phyloP scores from a whole-genome alignment of 306 rosid genomes.

The Prosopis cineraria region DNA sequence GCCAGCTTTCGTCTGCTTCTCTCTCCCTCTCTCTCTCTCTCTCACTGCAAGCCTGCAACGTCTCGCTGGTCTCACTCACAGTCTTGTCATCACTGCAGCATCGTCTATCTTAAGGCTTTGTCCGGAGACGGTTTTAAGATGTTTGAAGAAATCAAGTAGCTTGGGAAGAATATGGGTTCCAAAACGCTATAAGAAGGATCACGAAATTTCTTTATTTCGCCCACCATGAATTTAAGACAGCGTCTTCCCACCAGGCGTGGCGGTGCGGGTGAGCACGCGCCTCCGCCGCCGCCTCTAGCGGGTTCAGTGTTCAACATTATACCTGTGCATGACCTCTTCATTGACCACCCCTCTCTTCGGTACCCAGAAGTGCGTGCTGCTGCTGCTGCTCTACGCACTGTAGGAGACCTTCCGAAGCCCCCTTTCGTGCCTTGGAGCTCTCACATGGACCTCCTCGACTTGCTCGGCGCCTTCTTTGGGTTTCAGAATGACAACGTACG shows the following conservation, averaged over 20 bases:
- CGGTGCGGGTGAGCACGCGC: slow-evolving; percentile 1
- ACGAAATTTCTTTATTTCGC: neutral
- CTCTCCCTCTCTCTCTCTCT: neutral
- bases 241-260: slow-evolving; percentile 40
- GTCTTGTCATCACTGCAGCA: neutral
- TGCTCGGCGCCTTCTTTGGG: slow-evolving; percentile 75
- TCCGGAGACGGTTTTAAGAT: neutral
- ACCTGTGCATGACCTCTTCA: slow-evolving; percentile 71
- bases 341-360: slow-evolving; percentile 86
- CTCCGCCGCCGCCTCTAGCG: slow-evolving; percentile 31
- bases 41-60: neutral
- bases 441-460: slow-evolving; percentile 75
- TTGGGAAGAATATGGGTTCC: slow-evolving; percentile 27
- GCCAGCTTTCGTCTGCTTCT: slow-evolving; percentile 14
- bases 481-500: slow-evolving; percentile 82
- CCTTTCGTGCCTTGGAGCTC: slow-evolving; percentile 57
- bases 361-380: slow-evolving; percentile 88
- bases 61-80: neutral
- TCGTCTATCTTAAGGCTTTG: neutral
- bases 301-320: slow-evolving; percentile 70
- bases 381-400: slow-evolving; percentile 70
- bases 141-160: slow-evolving; percentile 1
- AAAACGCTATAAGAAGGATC: slow-evolving; percentile 1
- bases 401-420: slow-evolving; percentile 75
- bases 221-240: slow-evolving; percentile 40